Percentiles rank a stretch among this genome's conserved stretches.
phyloP scores from a whole-genome alignment of 1,284 basidiomycete genomes.

The Tremellales sp. region DNA sequence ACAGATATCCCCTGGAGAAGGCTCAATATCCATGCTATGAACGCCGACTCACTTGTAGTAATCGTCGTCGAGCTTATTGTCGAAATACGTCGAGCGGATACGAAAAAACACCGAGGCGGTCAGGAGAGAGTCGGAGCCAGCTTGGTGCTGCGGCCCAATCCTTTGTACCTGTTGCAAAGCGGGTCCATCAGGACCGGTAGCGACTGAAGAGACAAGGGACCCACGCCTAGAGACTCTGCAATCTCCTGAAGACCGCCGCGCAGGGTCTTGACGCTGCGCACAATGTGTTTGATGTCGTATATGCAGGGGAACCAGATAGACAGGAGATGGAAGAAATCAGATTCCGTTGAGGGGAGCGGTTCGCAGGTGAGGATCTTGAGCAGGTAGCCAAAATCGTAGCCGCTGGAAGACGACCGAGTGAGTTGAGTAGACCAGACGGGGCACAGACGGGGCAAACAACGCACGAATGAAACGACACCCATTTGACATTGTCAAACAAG shows the following conservation, averaged over 20 bases:
- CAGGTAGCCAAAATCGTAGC: constrained; percentile 99
- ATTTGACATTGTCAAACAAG: constrained; percentile 81
- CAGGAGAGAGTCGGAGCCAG: constrained; percentile 90
- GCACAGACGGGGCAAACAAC: background rate
- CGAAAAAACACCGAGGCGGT: constrained; percentile 95
- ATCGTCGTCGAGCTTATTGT: constrained; percentile 73
- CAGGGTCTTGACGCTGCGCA: constrained; percentile 80
- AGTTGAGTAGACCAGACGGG: constrained; percentile 2
- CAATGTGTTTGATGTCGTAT: constrained; percentile 97
- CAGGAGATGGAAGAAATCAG: constrained; percentile 84
- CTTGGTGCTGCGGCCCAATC: constrained; percentile 90
- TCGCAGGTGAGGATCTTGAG: constrained; percentile 88
- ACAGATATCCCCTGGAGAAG: constrained; percentile 40
- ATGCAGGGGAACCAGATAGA: constrained; percentile 93
- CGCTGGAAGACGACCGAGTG: constrained; percentile 66
- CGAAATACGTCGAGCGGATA: constrained; percentile 87
- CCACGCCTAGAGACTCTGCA: constrained; percentile 81
- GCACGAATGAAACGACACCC: constrained; percentile 97
- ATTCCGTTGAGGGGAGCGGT: constrained; percentile 83
- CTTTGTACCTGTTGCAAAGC: constrained; percentile 63
- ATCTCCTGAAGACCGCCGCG: constrained; percentile 95
- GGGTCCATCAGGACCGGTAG: background rate
- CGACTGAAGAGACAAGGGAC: constrained; percentile 1
- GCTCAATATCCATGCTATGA: constrained; percentile 5
- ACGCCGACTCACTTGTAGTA: constrained; percentile 47